phyloP scores from a whole-genome alignment of 2,329 filamentous ascomycete species.

The Paraconiothyrium brasiliense region DNA sequence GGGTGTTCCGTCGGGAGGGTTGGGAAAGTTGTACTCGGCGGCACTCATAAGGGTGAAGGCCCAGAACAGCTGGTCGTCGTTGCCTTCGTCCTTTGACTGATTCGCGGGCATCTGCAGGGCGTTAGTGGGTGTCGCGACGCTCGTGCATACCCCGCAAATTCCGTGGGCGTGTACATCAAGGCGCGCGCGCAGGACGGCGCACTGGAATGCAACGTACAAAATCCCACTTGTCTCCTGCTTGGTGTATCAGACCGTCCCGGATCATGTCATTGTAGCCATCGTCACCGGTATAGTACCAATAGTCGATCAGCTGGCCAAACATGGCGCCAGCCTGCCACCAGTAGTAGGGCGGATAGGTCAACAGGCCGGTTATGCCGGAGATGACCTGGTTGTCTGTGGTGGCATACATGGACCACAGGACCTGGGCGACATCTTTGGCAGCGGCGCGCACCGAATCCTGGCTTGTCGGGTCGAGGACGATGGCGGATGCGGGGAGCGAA shows the following conservation, averaged over 20 bases:
- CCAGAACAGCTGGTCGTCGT: slow-evolving; percentile 67
- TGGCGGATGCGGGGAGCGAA: slow-evolving; percentile 19
- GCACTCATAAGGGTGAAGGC: slow-evolving; percentile 64
- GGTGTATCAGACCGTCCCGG: slow-evolving; percentile 53
- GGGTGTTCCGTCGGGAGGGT: slow-evolving; percentile 47
- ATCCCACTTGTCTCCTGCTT: slow-evolving; percentile 29
- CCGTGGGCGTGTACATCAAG: background rate
- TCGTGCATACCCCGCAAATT: background rate
- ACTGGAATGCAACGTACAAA: slow-evolving; percentile 21
- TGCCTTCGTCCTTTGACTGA: slow-evolving; percentile 51
- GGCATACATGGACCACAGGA: slow-evolving; percentile 62
- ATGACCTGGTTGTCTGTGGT: slow-evolving; percentile 53
- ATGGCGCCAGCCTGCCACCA: slow-evolving; percentile 81
- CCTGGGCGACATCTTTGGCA: slow-evolving; percentile 53
- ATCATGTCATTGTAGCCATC: slow-evolving; percentile 74
- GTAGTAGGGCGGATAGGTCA: slow-evolving; percentile 62
- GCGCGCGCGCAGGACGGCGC: background rate
- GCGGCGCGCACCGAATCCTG: slow-evolving; percentile 56
- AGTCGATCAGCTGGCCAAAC: slow-evolving; percentile 75
- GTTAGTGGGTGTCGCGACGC: background rate
- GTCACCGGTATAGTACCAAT: slow-evolving; percentile 84
- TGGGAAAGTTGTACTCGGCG: slow-evolving; percentile 58
- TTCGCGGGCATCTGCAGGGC: slow-evolving; percentile 33
- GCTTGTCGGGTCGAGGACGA: slow-evolving; percentile 28
- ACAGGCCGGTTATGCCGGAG: slow-evolving; percentile 30